Percentiles rank a stretch among this genome's conserved stretches.
Conservation (phyloP, 805 yeast species). For the Ogataea minuta region DNA sequence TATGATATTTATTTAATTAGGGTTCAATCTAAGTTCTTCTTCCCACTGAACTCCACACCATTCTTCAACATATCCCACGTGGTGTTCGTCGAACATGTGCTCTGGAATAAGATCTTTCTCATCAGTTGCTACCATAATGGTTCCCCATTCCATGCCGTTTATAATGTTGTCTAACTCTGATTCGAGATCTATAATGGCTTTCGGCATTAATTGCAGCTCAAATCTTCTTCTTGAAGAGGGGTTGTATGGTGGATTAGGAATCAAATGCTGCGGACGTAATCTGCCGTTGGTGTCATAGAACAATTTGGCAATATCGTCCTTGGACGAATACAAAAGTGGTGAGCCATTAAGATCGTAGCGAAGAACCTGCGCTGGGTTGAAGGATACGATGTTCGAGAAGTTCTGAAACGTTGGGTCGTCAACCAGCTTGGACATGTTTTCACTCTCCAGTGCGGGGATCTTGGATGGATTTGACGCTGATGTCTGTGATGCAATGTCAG, state of each 20-base stretch:
- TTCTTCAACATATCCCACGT: slow-evolving; percentile 51
- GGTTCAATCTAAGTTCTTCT: slow-evolving; percentile 19
- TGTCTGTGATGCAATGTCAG: slow-evolving; percentile 2
- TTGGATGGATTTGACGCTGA: slow-evolving; percentile 22
- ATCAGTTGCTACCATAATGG: slow-evolving; percentile 77
- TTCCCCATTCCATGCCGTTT: slow-evolving; percentile 97
- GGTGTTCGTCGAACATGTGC: slow-evolving; percentile 47
- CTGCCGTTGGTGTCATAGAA: slow-evolving; percentile 31
- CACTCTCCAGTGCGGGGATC: slow-evolving; percentile 41
- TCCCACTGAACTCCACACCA: slow-evolving; percentile 32
- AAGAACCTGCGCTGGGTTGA: slow-evolving; percentile 83
- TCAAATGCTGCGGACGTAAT: slow-evolving; percentile 26
- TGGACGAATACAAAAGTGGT: slow-evolving; percentile 71
- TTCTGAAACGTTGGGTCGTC: slow-evolving; percentile 79
- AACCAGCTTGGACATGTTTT: slow-evolving; percentile 50
- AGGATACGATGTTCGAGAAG: slow-evolving; percentile 71
- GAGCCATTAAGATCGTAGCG: slow-evolving; percentile 79
- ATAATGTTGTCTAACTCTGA: slow-evolving; percentile 41
- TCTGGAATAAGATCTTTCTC: slow-evolving; percentile 58
- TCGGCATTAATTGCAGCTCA: slow-evolving; percentile 94
- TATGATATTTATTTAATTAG: slow-evolving; percentile 10
- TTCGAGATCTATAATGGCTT: slow-evolving; percentile 81
- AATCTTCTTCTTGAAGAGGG: slow-evolving; percentile 62
- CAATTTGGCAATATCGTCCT: slow-evolving; percentile 51
- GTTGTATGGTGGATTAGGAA: slow-evolving; percentile 62